phyloP scores from a whole-genome alignment of 164 flowering plant genomes.

The Aristolochia fimbriata region DNA sequence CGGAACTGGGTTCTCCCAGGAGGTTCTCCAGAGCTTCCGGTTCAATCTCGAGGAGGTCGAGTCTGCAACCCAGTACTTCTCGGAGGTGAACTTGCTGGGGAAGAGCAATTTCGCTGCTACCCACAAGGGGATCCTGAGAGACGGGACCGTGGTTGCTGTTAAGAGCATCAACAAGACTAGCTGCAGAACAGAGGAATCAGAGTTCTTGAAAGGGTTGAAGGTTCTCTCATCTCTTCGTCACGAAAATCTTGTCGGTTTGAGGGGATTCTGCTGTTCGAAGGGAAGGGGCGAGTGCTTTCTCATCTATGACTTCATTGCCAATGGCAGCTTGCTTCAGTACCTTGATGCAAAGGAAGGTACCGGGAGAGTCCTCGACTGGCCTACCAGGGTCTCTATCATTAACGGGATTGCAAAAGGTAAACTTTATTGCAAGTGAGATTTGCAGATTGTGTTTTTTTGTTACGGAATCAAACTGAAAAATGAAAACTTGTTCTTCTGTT shows the following conservation, averaged over 20 bases:
- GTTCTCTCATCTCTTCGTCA: conserved; percentile 59
- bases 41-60: conserved; percentile 83
- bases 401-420: conserved; percentile 86
- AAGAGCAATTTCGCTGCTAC: conserved; percentile 65
- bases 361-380: conserved; percentile 64
- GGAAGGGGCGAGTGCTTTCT: conserved; percentile 94
- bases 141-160: conserved; percentile 72
- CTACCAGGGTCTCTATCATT: conserved; percentile 66
- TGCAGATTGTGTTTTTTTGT: too few relatives aligned
- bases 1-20: conserved; percentile 45
- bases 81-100: conserved; percentile 70
- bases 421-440: conserved; percentile 1
- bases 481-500: background rate
- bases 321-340: conserved; percentile 59
- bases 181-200: conserved; percentile 74
- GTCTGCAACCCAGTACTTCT: conserved; percentile 82
- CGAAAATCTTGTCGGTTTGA: conserved; percentile 61
- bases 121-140: conserved; percentile 67
- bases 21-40: conserved; percentile 48
- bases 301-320: conserved; percentile 66
- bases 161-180: conserved; percentile 74
- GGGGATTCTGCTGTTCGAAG: conserved; percentile 91
- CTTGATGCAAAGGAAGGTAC: conserved; percentile 50
- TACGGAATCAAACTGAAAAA: too few relatives aligned
- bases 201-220: conserved; percentile 76